A percentile compares a stretch with the other conserved stretches of the same genome.
These are phyloP conservation scores for Saksenaea oblongispora DNA, from an alignment of 371 early-diverging fungal species.

Conservation along the genomic window DNA sequence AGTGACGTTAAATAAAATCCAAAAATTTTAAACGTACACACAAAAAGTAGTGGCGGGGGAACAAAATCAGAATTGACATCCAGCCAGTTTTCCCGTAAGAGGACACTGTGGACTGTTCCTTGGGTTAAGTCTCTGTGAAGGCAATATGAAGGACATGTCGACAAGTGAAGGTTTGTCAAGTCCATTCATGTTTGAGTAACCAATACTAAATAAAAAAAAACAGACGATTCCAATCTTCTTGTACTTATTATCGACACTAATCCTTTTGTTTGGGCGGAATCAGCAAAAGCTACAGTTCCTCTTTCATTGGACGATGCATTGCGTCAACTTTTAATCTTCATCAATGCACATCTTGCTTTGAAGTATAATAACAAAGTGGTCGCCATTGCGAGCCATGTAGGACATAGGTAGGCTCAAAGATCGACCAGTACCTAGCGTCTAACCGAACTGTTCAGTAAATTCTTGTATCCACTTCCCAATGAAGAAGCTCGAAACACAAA, in stretches of 20 bases:
- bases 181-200: background rate
- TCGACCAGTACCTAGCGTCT: background rate
- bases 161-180: slow-evolving; percentile 29
- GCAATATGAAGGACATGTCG: slow-evolving; percentile 35
- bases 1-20: too few relatives aligned
- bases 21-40: too few relatives aligned
- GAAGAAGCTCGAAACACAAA: slow-evolving; percentile 23
- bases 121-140: slow-evolving; percentile 6
- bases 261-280: slow-evolving; percentile 71
- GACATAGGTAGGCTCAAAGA: slow-evolving; percentile 33
- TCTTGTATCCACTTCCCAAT: slow-evolving; percentile 54
- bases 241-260: slow-evolving; percentile 80
- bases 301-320: slow-evolving; percentile 68
- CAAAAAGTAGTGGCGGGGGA: too few relatives aligned
- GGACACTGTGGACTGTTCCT: background rate
- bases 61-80: too few relatives aligned
- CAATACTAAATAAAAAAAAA: background rate
- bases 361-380: slow-evolving; percentile 82
- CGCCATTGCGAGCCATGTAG: slow-evolving; percentile 73
- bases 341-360: slow-evolving; percentile 88
- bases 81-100: background rate
- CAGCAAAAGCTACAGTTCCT: slow-evolving; percentile 49
- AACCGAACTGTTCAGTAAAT: slow-evolving; percentile 40
- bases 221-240: slow-evolving; percentile 74
- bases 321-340: slow-evolving; percentile 77